Evolutionary conservation across 2,329 filamentous ascomycete species (phyloP), one percentile per base, ranked within the genome.

Genomic region (Ophiocordyceps unilateralis): DNA sequence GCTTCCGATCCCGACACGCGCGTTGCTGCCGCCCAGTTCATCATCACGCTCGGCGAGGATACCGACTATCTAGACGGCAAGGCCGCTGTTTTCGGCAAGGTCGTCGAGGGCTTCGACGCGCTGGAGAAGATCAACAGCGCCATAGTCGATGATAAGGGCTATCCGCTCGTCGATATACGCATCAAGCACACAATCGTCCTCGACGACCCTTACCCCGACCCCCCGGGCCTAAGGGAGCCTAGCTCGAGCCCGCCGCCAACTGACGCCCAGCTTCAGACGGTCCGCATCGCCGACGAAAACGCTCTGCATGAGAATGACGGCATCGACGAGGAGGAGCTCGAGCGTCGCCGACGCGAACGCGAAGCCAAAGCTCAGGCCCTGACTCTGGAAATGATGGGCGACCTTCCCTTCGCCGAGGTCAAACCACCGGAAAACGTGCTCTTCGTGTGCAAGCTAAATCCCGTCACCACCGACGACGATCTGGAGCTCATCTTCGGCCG

Each of bases 401-500:
- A 98, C 59, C 67, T 98, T 45, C 91, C 91, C 5, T 98, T 95
- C 60, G 91, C 91, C 46, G 91, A 98, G 62, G 88, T 98, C 52
- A 93, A 89, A 53, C 91, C 91, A 5, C 91, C 91, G 0, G 91
- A 98, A 64, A 96, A 98, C 59, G 80, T 98, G 14, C 70, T 98
- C 2, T 98, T 98, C 57, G 88, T 98, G 38, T 98, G 91, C 79
- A 98, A 98, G 60, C 70, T 98, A 38, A 98, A 98, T 53, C 91
- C 91, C 0, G 87, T 98, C 40, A 98, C 91, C 10, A 83, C 85
- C 55, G 89, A 95, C 55, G 83, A 93, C 55, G 91, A 98, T 57
- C 69, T 98, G 40, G 82, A 95, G 58, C 73, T 96, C 49, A 96
- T 98, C 48, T 98, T 98, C 63, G 89, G 85, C 44, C 88, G 91